Conservation (phyloP, 225 moss, liverwort and hornwort genomes). For the Pseudoscleropodium purum region DNA sequence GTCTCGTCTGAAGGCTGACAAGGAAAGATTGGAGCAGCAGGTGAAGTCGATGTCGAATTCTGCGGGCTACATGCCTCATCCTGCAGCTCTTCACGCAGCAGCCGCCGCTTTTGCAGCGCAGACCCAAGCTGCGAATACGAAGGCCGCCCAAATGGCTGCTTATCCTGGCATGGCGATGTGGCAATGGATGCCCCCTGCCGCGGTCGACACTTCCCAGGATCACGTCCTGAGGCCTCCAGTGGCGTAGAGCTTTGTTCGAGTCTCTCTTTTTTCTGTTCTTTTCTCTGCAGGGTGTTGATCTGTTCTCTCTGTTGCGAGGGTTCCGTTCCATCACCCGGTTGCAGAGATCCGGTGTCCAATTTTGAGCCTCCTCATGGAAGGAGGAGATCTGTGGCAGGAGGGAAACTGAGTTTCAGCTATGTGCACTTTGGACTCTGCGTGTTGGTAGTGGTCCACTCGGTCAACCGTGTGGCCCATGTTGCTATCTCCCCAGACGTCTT, state of each 20-base stretch:
- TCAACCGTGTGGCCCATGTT: background rate
- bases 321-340: background rate
- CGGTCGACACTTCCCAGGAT: conserved; percentile 85
- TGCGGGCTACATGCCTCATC: conserved; percentile 64
- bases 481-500: conserved; percentile 14
- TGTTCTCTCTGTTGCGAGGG: background rate
- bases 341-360: conserved; percentile 1
- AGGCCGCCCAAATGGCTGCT: conserved; percentile 64
- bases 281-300: background rate
- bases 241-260: conserved; percentile 33
- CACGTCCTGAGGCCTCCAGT: conserved; percentile 90
- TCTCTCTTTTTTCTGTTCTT: background rate
- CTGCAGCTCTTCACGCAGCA: conserved; percentile 68
- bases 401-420: background rate
- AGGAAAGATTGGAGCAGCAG: conserved; percentile 91
- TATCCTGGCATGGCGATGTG: conserved; percentile 92
- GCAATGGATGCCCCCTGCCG: conserved; percentile 94
- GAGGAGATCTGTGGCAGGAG: background rate
- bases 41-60: conserved; percentile 56
- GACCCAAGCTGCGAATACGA: conserved; percentile 55
- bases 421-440: conserved; percentile 18
- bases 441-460: background rate
- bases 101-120: conserved; percentile 73
- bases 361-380: conserved; percentile 1
- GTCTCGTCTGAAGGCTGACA: conserved; percentile 77